A percentile compares a stretch with the other conserved stretches of the same genome.
These are phyloP conservation scores for Cruciata laevipes DNA, from an alignment of 257 asterid species.

Conservation along the genomic window DNA sequence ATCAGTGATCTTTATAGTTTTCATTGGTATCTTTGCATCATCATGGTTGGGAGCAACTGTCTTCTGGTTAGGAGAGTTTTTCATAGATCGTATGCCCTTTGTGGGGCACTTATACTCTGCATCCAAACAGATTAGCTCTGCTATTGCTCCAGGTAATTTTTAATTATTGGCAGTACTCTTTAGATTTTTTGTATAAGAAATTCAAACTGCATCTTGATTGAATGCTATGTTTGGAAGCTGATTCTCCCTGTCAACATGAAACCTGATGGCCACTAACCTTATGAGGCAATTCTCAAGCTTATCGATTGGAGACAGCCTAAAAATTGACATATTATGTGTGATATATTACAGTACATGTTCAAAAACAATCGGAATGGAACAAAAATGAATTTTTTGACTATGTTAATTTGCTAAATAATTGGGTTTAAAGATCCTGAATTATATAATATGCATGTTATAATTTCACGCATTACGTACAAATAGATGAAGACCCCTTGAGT, in stretches of 20 bases:
- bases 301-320: background rate
- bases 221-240: background rate
- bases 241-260: background rate
- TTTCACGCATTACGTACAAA: too few species aligned
- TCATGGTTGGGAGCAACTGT: conserved; percentile 92
- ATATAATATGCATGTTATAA: too few species aligned
- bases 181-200: too few species aligned
- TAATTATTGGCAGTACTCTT: background rate
- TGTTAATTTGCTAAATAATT: too few species aligned
- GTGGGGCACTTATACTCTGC: conserved; percentile 78
- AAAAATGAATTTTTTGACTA: too few species aligned
- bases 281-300: background rate
- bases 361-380: too few species aligned
- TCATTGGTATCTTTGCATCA: conserved; percentile 82
- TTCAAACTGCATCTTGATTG: background rate
- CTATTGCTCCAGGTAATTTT: conserved; percentile 76
- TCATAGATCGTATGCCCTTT: conserved; percentile 87
- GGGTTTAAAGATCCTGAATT: too few species aligned
- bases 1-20: conserved; percentile 65
- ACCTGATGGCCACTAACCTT: background rate
- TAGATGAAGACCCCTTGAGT: too few species aligned
- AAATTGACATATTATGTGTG: background rate
- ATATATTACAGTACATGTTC: too few species aligned
- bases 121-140: conserved; percentile 86
- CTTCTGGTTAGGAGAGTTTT: conserved; percentile 88